phyloP scores from a whole-genome alignment of 2,329 filamentous ascomycete species.

The Ceratocystis smalleyi region DNA sequence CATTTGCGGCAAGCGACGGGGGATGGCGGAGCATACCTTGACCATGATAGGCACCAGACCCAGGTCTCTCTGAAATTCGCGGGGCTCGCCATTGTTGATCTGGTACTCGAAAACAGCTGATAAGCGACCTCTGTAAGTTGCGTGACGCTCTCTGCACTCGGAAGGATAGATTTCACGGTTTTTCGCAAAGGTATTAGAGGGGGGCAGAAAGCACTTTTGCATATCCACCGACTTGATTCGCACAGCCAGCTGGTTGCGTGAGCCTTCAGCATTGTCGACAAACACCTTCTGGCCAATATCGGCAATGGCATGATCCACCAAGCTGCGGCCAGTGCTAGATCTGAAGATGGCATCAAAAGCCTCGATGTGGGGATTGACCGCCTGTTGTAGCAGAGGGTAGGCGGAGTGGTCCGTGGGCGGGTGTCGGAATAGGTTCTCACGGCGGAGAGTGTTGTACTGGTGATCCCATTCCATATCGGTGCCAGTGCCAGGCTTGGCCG shows the following conservation, averaged over 20 bases:
- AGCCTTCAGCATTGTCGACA: conserved; percentile 52
- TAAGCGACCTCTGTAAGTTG: conserved; percentile 76
- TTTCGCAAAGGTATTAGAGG: conserved; percentile 67
- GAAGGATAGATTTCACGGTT: conserved; percentile 79
- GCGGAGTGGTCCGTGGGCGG: conserved; percentile 77
- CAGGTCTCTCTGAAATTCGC: conserved; percentile 69
- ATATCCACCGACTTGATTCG: conserved; percentile 68
- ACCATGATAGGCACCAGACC: conserved; percentile 89
- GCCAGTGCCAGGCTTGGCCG: conserved; percentile 30
- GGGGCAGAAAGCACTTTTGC: conserved; percentile 64
- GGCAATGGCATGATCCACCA: conserved; percentile 57
- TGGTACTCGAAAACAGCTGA: conserved; percentile 69
- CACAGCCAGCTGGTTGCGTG: conserved; percentile 61
- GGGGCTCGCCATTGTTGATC: conserved; percentile 73
- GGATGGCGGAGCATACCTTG: conserved; percentile 41
- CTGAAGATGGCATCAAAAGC: conserved; percentile 83
- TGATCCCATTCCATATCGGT: conserved; percentile 65
- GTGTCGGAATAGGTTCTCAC: conserved; percentile 76
- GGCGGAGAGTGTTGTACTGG: conserved; percentile 69
- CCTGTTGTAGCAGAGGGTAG: conserved; percentile 70
- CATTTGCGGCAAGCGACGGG: too few species aligned
- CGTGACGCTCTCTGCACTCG: conserved; percentile 87
- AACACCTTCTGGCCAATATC: conserved; percentile 86
- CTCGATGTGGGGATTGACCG: conserved; percentile 84
- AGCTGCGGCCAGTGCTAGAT: conserved; percentile 16